These are phyloP conservation scores for Casuarina equisetifolia DNA, from an alignment of 306 rosid species.

Conservation along the genomic window DNA sequence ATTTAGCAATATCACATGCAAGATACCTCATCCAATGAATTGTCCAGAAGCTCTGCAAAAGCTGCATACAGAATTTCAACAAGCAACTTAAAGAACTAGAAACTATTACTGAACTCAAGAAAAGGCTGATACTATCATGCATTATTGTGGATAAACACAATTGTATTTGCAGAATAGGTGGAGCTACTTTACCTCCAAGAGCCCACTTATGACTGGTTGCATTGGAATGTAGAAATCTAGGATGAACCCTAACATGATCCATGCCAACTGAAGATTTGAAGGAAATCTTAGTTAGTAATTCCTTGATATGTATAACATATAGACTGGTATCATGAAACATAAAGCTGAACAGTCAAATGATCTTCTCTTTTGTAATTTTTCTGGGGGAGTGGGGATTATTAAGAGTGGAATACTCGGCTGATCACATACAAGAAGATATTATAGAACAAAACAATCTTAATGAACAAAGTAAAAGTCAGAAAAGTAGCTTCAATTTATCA, in stretches of 20 bases:
- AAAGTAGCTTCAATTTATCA: constrained; percentile 11
- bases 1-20: background rate
- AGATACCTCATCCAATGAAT: constrained; percentile 88
- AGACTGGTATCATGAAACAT: background rate
- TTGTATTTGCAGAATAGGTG: constrained; percentile 10
- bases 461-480: background rate
- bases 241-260: constrained; percentile 97
- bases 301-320: constrained; percentile 2
- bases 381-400: background rate
- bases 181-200: constrained; percentile 74
- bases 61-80: constrained; percentile 57
- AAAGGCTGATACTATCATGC: background rate
- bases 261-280: constrained; percentile 74
- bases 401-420: background rate
- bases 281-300: constrained; percentile 21
- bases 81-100: constrained; percentile 20
- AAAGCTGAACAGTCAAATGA: background rate
- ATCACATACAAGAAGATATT: constrained; percentile 2
- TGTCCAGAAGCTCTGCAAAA: constrained; percentile 95
- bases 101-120: constrained; percentile 7
- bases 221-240: constrained; percentile 95
- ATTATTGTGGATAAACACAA: constrained; percentile 21
- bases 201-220: constrained; percentile 99
- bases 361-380: background rate
- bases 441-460: background rate